Evolutionary conservation across 306 rosid species (phyloP), one percentile per base, ranked within the genome.

Genomic region (Prunus mira): DNA sequence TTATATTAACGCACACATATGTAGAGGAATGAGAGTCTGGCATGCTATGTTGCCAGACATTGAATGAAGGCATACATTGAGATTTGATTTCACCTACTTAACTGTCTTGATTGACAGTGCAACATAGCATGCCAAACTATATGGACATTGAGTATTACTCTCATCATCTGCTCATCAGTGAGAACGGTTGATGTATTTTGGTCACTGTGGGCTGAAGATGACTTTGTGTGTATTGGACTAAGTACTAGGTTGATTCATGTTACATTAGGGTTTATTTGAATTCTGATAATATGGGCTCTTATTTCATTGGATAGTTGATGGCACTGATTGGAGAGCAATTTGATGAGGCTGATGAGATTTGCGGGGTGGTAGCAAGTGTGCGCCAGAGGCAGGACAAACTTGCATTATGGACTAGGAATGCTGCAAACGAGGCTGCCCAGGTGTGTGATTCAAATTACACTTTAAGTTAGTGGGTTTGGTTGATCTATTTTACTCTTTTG

Each of bases 311-410:
- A n/a, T 81, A 96, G 98, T 60, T 96, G 87, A 88, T 96, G 98
- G 97, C 99, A 72, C 87, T 96, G 78, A 88, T 96, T 60, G 99
- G 99, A 50, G 99, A 96, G 81, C 98, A 92, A 87, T 86, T 96
- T 62, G 99, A 91, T 64, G 99, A 92, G 70, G 85, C 87, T 0
- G 96, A 96, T 72, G 98, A 91, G 80, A 93, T 92, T 61, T 96
- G 99, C 11, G 99, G 99, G 25, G 98, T 91, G 74, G 98, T 96
- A 67, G 99, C 91, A 2, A 92, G 97, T 65, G 98, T 91, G 78
- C 98, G 98, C 78, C 96, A 74, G 83, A 91, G 96, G 89, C 97
- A 89, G 83, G 98, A 92, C 81, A 96, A 89, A 47, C 86, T 96
- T 91, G 84, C 98, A 0, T 69, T 96, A 61, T 96, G 99, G 99